These are phyloP conservation scores for Clohesyomyces aquaticus DNA, from an alignment of 495 filamentous ascomycete species.

Conservation along the genomic window DNA sequence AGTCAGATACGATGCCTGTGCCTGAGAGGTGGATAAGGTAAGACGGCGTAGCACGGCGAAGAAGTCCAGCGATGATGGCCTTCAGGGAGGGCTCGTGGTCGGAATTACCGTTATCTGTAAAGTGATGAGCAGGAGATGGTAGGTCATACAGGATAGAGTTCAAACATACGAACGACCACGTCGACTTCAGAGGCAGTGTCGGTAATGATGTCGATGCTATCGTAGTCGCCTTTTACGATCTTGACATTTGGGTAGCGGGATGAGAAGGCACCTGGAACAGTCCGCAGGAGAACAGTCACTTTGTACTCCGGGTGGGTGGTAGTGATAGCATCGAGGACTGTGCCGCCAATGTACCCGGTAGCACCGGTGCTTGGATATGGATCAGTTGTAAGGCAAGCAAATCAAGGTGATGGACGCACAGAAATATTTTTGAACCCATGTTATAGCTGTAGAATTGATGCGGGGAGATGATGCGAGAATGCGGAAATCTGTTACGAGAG, in stretches of 20 bases:
- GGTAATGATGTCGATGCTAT: conserved; percentile 56
- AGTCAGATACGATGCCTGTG: conserved; percentile 39
- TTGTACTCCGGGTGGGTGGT: conserved; percentile 53
- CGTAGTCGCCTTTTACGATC: conserved; percentile 58
- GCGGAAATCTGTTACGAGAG: too few relatives aligned
- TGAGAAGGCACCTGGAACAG: conserved; percentile 30
- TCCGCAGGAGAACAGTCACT: conserved; percentile 53
- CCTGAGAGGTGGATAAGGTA: conserved; percentile 42
- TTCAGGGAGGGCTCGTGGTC: conserved; percentile 38
- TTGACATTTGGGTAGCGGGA: conserved; percentile 56
- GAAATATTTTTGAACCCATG: conserved; percentile 41
- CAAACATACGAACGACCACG: conserved; percentile 59
- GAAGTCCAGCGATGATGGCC: conserved; percentile 39
- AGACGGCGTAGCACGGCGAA: conserved; percentile 25
- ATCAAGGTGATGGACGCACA: conserved; percentile 25
- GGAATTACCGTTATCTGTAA: conserved; percentile 37
- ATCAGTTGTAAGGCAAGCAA: not conserved
- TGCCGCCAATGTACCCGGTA: conserved; percentile 59
- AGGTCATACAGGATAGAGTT: too few relatives aligned
- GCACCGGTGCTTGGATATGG: conserved; percentile 48
- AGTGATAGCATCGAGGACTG: conserved; percentile 50
- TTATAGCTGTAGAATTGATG: too few relatives aligned
- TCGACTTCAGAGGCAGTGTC: conserved; percentile 60
- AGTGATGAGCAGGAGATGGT: too few relatives aligned
- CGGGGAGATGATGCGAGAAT: too few relatives aligned